A percentile compares a stretch with the other conserved stretches of the same genome.
Conservation (phyloP, 2,329 filamentous ascomycete genomes). For the Diaporthe caulivora region DNA sequence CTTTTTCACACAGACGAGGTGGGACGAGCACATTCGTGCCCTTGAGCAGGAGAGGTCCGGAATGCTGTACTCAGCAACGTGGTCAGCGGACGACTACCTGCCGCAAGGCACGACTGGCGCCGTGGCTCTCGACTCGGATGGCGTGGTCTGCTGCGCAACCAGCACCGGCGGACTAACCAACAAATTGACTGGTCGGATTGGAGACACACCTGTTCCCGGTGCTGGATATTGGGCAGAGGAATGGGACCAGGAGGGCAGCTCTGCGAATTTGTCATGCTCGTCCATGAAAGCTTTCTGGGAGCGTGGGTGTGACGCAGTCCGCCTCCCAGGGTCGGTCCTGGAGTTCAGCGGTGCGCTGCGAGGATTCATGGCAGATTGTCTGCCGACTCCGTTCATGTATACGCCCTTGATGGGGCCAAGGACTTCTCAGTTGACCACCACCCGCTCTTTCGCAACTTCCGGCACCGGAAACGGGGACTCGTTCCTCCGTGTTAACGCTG, state of each 20-base stretch:
- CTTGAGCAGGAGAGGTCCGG: conserved; percentile 60
- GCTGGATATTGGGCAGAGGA: conserved; percentile 93
- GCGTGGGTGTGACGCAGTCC: conserved; percentile 19
- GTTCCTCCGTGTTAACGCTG: conserved; percentile 80
- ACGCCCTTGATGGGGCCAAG: conserved; percentile 44
- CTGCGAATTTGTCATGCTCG: conserved; percentile 40
- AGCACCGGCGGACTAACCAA: conserved; percentile 87
- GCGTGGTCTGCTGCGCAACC: conserved; percentile 77
- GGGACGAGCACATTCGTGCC: conserved; percentile 76
- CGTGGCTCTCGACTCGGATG: conserved; percentile 82
- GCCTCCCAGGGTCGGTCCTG: conserved; percentile 49
- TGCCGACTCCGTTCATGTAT: conserved; percentile 63
- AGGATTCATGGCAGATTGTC: conserved; percentile 69
- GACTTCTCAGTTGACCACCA: conserved; percentile 45
- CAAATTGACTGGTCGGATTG: conserved; percentile 86
- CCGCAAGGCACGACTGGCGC: conserved; percentile 89
- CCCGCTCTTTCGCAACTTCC: conserved; percentile 71
- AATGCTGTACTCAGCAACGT: conserved; percentile 56
- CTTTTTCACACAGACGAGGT: conserved; percentile 81
- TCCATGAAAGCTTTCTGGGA: conserved; percentile 36
- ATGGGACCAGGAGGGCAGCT: conserved; percentile 69
- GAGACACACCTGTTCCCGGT: conserved; percentile 86
- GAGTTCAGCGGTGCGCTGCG: conserved; percentile 58
- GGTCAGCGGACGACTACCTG: conserved; percentile 74
- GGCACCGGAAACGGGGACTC: conserved; percentile 92